phyloP scores from a whole-genome alignment of 2,329 filamentous ascomycete genomes.

The Macrophomina tecta region DNA sequence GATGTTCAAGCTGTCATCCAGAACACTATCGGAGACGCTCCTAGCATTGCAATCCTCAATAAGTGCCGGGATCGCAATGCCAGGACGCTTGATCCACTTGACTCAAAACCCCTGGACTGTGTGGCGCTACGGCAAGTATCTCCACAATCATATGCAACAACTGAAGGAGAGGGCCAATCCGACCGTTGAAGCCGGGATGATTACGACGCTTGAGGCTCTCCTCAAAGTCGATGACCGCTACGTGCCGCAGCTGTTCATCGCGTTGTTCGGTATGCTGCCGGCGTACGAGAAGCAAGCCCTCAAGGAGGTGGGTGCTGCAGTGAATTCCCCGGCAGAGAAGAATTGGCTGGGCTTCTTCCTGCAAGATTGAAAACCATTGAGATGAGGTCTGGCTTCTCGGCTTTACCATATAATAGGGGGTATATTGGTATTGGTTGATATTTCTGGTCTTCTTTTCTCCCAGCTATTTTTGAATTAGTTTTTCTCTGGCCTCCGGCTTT shows the following conservation, averaged over 20 bases:
- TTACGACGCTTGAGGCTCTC: background rate
- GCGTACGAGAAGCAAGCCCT: background rate
- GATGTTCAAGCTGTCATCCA: background rate
- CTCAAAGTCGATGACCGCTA: background rate
- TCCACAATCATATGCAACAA: background rate
- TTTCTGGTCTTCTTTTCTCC: too few relatives aligned
- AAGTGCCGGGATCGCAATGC: background rate
- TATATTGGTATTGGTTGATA: too few relatives aligned
- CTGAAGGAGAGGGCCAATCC: background rate
- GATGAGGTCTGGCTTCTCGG: too few relatives aligned
- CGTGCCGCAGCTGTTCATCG: background rate
- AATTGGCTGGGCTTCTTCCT: too few relatives aligned
- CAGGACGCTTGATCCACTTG: background rate
- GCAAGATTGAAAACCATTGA: too few relatives aligned
- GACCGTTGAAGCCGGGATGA: background rate
- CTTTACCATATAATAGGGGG: too few relatives aligned
- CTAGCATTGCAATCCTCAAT: background rate
- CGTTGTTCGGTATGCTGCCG: background rate
- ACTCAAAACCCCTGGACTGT: background rate
- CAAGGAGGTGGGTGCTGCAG: background rate
- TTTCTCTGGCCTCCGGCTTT: too few relatives aligned
- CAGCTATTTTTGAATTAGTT: too few relatives aligned
- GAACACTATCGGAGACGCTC: background rate
- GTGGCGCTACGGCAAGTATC: background rate
- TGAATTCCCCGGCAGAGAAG: too few relatives aligned